Percentiles rank a stretch among this genome's conserved stretches.
phyloP scores from a whole-genome alignment of 106 monocot genomes.

The Apostasia shenzhenica region DNA sequence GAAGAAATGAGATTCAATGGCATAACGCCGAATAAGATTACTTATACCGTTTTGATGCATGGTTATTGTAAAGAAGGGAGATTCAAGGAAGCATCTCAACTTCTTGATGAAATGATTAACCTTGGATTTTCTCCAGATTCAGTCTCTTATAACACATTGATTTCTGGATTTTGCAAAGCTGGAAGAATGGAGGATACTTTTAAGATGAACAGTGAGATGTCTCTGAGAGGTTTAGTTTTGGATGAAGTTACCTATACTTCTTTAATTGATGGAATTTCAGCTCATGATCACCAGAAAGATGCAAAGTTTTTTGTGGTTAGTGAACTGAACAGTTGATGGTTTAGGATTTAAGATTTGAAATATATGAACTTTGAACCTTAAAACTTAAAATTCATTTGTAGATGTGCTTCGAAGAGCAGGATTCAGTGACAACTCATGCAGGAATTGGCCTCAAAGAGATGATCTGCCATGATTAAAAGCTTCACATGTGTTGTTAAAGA shows the following conservation, averaged over 20 bases:
- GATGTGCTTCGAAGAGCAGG: too few relatives aligned
- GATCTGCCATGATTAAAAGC: too few relatives aligned
- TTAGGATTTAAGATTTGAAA: too few relatives aligned
- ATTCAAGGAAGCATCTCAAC: slow-evolving; percentile 29
- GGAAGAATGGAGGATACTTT: slow-evolving; percentile 48
- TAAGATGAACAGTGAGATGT: slow-evolving; percentile 34
- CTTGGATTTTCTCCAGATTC: slow-evolving; percentile 49
- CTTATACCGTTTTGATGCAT: slow-evolving; percentile 71
- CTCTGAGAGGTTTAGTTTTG: slow-evolving; percentile 29
- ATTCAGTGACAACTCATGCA: too few relatives aligned
- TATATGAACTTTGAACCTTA: too few relatives aligned
- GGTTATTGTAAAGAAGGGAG: slow-evolving; percentile 58
- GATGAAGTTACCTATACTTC: slow-evolving; percentile 23
- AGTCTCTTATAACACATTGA: slow-evolving; percentile 60
- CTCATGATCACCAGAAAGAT: too few relatives aligned
- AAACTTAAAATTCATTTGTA: too few relatives aligned
- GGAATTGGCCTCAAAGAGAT: too few relatives aligned
- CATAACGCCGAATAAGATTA: slow-evolving; percentile 65
- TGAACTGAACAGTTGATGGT: too few relatives aligned
- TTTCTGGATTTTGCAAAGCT: slow-evolving; percentile 47
- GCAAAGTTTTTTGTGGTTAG: too few relatives aligned
- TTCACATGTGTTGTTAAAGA: too few relatives aligned
- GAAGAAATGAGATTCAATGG: slow-evolving; percentile 44
- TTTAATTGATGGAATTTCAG: too few relatives aligned
- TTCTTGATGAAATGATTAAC: slow-evolving; percentile 57